Conservation (phyloP, 2,329 filamentous ascomycete species). For the Claviceps humidiphila region DNA sequence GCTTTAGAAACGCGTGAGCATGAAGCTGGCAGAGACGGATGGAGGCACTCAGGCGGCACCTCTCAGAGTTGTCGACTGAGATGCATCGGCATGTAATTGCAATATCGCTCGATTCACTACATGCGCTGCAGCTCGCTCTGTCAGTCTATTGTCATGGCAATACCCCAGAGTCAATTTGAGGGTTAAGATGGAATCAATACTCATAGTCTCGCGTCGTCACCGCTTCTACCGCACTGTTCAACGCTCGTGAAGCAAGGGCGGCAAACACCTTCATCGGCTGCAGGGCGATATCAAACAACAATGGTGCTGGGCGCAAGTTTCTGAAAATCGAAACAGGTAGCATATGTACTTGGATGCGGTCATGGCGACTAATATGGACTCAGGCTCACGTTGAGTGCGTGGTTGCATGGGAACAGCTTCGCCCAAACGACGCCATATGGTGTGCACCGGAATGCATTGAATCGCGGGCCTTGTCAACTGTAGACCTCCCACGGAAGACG, state of each 20-base stretch:
- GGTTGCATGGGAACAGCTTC: background rate
- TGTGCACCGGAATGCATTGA: background rate
- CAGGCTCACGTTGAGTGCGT: background rate
- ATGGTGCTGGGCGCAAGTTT: background rate
- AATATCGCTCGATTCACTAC: background rate
- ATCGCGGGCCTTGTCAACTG: background rate
- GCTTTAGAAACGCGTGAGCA: background rate
- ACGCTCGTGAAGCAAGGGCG: background rate
- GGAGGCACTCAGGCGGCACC: background rate
- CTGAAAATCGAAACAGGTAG: background rate
- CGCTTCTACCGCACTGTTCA: background rate
- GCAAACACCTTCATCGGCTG: background rate
- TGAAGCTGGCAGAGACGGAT: background rate
- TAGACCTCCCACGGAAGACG: too few species aligned
- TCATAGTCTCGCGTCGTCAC: background rate
- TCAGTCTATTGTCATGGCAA: background rate
- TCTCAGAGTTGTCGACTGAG: background rate
- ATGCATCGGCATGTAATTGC: background rate
- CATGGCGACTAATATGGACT: background rate
- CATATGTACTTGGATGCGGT: background rate
- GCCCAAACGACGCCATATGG: background rate
- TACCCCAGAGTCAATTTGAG: background rate
- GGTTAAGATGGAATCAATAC: background rate
- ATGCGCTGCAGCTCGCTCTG: background rate
- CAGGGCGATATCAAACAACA: background rate